These are phyloP conservation scores for Benincasa hispida DNA, from an alignment of 306 rosid species.

Conservation along the genomic window DNA sequence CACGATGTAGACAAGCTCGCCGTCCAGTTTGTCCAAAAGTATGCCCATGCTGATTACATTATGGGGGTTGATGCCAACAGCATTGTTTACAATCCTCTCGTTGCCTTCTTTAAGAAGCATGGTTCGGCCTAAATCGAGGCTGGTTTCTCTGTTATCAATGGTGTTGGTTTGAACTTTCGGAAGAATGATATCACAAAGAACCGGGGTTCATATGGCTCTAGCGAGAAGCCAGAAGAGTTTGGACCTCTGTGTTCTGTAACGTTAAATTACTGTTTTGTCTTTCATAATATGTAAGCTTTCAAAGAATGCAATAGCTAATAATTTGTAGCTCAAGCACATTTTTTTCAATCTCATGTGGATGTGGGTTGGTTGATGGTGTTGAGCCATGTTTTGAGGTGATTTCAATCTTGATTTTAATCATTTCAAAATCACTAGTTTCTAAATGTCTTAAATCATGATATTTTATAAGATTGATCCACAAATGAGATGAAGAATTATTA, in stretches of 20 bases:
- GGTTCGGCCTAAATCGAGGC: neutral
- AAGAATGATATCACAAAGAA: neutral
- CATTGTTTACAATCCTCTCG: slow-evolving; percentile 34
- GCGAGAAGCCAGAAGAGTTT: neutral
- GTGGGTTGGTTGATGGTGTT: no score
- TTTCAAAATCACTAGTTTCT: no score
- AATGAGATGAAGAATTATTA: no score
- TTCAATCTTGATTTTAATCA: no score
- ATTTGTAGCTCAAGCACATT: neutral
- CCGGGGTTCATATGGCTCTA: neutral
- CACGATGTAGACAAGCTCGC: slow-evolving; percentile 53
- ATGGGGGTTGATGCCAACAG: slow-evolving; percentile 73
- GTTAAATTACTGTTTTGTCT: no score
- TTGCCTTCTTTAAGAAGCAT: slow-evolving; percentile 48
- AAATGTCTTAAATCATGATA: no score
- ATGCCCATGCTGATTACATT: slow-evolving; percentile 66
- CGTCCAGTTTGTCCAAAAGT: slow-evolving; percentile 43
- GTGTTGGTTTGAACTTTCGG: neutral
- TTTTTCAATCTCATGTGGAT: no score
- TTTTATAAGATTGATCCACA: no score
- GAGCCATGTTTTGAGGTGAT: no score
- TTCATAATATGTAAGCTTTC: neutral
- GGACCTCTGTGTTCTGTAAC: neutral
- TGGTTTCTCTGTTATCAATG: neutral
- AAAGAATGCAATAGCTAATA: neutral